These are phyloP conservation scores for Flaveria sonorensis DNA, from an alignment of 129 eudicot species.

Conservation along the genomic window DNA sequence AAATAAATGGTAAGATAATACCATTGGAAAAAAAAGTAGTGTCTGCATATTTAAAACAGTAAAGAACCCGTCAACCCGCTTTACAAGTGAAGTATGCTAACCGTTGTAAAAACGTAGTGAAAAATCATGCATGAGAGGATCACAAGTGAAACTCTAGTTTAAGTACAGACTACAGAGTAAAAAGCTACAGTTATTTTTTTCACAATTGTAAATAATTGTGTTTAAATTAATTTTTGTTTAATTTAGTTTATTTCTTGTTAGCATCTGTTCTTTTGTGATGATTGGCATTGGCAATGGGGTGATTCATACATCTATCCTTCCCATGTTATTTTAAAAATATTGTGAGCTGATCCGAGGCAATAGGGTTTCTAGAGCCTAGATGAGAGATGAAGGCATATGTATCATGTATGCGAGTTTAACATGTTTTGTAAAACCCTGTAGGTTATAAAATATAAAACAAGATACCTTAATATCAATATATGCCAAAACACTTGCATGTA, in stretches of 20 bases:
- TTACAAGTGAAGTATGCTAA: slow-evolving; percentile 27
- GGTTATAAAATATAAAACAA: too few species aligned
- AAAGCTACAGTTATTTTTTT: slow-evolving; percentile 10
- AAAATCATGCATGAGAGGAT: slow-evolving; percentile 15
- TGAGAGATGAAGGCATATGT: too few species aligned
- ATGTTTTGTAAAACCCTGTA: too few species aligned
- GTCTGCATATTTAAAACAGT: slow-evolving; percentile 11
- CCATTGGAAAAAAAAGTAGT: slow-evolving; percentile 8
- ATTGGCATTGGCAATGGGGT: too few species aligned
- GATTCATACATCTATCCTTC: too few species aligned
- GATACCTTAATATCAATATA: neutral
- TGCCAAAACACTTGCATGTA: too few species aligned
- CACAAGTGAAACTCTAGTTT: slow-evolving; percentile 4
- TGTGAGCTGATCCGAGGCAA: too few species aligned
- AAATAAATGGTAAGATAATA: slow-evolving; percentile 40
- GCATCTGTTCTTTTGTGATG: too few species aligned
- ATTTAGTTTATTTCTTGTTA: neutral
- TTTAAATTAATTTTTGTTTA: neutral
- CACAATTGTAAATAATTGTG: slow-evolving; percentile 21
- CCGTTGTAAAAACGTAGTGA: slow-evolving; percentile 25
- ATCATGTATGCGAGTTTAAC: too few species aligned
- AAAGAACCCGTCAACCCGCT: slow-evolving; percentile 14
- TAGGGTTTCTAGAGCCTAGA: too few species aligned
- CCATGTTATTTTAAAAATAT: too few species aligned
- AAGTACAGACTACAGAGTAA: slow-evolving; percentile 22